These are phyloP conservation scores for Acanthamoeba royreba DNA, from an alignment of 208 protist species.

Conservation along the genomic window DNA sequence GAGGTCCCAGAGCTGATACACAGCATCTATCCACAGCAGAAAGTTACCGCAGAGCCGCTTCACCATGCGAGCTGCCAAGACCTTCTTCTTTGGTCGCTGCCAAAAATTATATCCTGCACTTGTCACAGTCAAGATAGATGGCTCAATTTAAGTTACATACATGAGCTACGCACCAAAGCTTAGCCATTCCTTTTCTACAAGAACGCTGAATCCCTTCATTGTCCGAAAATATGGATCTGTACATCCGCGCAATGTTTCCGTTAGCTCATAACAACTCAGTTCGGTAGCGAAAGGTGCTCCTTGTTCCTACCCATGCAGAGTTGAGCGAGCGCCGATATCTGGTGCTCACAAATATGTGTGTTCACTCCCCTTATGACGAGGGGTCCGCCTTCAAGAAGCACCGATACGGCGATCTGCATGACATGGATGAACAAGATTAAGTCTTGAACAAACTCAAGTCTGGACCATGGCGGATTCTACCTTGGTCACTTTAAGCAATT, in stretches of 20 bases:
- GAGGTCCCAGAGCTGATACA: background rate
- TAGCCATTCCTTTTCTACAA: slow-evolving; percentile 90
- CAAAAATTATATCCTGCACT: background rate
- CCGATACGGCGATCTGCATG: background rate
- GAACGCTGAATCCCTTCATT: slow-evolving; percentile 84
- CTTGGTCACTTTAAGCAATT: background rate
- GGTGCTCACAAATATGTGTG: background rate
- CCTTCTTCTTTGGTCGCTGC: background rate
- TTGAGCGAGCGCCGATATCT: background rate
- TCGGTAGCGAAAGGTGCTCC: background rate
- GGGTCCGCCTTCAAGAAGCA: background rate
- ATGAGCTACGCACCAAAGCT: slow-evolving; percentile 80
- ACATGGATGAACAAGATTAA: background rate
- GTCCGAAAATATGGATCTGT: slow-evolving; percentile 90
- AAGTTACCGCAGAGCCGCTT: background rate
- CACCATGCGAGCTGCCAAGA: background rate
- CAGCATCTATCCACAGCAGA: background rate
- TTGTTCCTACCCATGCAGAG: slow-evolving; percentile 8
- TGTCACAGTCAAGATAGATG: too few species aligned
- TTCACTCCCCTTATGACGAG: background rate
- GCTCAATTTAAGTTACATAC: too few species aligned
- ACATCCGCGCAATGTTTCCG: background rate
- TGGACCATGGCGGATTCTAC: background rate
- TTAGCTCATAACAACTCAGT: background rate
- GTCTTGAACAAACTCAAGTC: background rate